phyloP scores from a whole-genome alignment of 495 filamentous ascomycete genomes.

The Chaetomium tenue region DNA sequence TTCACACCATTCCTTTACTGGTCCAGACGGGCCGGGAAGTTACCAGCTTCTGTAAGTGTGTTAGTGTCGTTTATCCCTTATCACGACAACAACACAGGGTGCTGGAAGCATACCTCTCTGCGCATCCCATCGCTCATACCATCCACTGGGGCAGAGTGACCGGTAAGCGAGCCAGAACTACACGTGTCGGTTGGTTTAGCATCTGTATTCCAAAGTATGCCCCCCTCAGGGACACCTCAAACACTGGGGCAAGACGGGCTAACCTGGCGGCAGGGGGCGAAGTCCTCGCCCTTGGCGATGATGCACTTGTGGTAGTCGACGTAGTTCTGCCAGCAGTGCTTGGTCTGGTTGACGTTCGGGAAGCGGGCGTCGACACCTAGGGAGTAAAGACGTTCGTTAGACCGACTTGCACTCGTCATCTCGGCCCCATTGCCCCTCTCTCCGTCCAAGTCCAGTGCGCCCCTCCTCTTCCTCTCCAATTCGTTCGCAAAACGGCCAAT shows the following conservation, averaged over 20 bases:
- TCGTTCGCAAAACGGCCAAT: conserved; percentile 13
- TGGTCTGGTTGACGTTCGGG: conserved; percentile 94
- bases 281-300: conserved; percentile 97
- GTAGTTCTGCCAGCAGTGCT: conserved; percentile 98
- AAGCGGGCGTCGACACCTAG: conserved; percentile 98
- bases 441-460: neutral
- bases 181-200: conserved; percentile 9
- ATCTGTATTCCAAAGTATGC: neutral
- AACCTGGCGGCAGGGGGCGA: conserved; percentile 94
- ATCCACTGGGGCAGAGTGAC: conserved; percentile 92
- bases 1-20: conserved; percentile 36
- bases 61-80: conserved; percentile 22
- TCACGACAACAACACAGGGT: neutral
- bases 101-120: conserved; percentile 72
- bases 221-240: neutral
- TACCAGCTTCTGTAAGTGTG: conserved; percentile 70
- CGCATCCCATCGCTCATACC: conserved; percentile 94
- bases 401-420: conserved; percentile 4
- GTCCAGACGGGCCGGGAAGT: conserved; percentile 73
- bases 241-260: conserved; percentile 22
- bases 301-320: conserved; percentile 99
- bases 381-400: conserved; percentile 17
- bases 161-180: conserved; percentile 95
- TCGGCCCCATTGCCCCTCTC: neutral
- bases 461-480: conserved; percentile 15